phyloP scores from a whole-genome alignment of 2,329 filamentous ascomycete species.

The Laburnicola sp. region DNA sequence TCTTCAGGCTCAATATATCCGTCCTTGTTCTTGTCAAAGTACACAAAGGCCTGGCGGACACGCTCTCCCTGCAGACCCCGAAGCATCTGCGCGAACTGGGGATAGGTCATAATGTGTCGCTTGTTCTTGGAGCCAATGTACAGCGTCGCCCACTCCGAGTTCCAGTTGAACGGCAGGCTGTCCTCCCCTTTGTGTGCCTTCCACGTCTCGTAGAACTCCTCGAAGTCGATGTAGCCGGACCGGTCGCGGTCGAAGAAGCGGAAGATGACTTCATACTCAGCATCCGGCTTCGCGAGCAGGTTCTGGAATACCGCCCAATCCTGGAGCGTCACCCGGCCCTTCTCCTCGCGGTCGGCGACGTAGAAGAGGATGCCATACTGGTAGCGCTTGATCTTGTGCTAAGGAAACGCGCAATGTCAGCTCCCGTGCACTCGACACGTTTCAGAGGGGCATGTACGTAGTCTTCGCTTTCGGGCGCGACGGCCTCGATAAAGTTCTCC shows the following conservation, averaged over 20 bases:
- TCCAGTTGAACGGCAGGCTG: constrained; percentile 93
- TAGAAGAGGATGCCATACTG: constrained; percentile 93
- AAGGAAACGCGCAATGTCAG: constrained; percentile 35
- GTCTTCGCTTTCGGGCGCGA: constrained; percentile 84
- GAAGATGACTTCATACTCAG: constrained; percentile 98
- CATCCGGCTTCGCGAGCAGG: constrained; percentile 88
- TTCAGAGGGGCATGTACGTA: constrained; percentile 67
- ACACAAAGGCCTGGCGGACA: constrained; percentile 90
- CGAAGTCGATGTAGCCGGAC: constrained; percentile 83
- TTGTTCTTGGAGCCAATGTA: constrained; percentile 89
- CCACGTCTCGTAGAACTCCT: constrained; percentile 82
- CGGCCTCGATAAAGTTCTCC: constrained; percentile 86
- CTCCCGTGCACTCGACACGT: constrained; percentile 23
- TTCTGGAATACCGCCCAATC: constrained; percentile 97
- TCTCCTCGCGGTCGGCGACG: constrained; percentile 78
- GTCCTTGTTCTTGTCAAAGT: constrained; percentile 87
- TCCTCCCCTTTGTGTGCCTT: constrained; percentile 84
- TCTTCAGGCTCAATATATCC: constrained; percentile 95
- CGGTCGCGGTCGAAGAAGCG: constrained; percentile 89
- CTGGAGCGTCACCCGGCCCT: constrained; percentile 73
- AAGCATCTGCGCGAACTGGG: constrained; percentile 97
- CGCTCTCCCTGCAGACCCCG: constrained; percentile 94
- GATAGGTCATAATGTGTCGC: constrained; percentile 89
- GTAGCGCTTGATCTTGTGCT: constrained; percentile 98
- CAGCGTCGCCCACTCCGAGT: constrained; percentile 91